Base-by-base conservation (phyloP, 2,329 filamentous ascomycete species). In the Verticillium nubilum region DNA sequence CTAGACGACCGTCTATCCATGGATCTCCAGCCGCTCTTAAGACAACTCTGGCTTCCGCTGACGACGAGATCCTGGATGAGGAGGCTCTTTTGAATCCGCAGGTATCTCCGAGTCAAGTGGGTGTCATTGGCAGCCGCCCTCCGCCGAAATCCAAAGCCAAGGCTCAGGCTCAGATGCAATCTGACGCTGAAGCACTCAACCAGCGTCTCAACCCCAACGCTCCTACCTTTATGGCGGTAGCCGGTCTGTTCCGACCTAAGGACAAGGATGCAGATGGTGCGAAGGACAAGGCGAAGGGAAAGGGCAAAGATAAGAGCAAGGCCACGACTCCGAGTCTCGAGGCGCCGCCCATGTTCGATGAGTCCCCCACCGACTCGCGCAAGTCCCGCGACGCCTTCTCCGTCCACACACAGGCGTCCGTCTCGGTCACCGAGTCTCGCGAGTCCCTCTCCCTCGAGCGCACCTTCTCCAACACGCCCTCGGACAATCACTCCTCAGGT, bases 181-280 rank as follows among this genome's bases (percentile, higher is more conserved):
- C 61, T 5, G 50, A 59, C 6, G 62, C 54, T n/a, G 50, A 61
- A 5, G 79, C 54, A 78, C 80, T 68, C 77, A 87, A 69, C 73
- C 86, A 72, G 76, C 87, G 74, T 67, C 81, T 98, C 28, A 98
- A 99, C 67, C 95, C 95, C 7, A 85, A 91, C 6, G 95, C 94
- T 0, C 93, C 93, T 9, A 91, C 89, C 1, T 98, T 98, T 71
- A 94, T 89, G 74, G 87, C n/a, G n/a, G n/a, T n/a, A n/a, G n/a
- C 83, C 10, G 83, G 87, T 37, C 85, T 95, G 60, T 84, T 86
- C 66, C 78, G 81, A 4, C 71, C 71, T 29, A 78, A 76, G 62
- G 65, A 69, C 17, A 74, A 66, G 62, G 74, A 58, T 4, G 4
- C 29, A 26, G 42, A 33, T 15, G 23, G 17, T 23, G 31, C n/a